Base-by-base conservation (phyloP, 1,139 yeast species). In the Diutina rugosa region DNA sequence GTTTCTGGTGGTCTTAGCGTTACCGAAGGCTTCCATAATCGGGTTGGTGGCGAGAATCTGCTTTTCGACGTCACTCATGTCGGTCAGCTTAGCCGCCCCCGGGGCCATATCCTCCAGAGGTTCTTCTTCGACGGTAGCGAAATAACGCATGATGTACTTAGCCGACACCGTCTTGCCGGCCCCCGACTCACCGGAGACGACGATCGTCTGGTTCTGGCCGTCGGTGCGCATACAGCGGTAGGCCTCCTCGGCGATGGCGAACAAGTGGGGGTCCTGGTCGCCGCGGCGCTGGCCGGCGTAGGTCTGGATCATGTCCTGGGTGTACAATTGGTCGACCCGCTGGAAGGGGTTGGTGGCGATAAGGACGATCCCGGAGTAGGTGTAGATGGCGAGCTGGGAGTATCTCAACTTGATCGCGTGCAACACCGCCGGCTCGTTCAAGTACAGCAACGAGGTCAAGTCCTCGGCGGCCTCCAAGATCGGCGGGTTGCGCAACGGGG, bases 161-260 rank as follows among this genome's bases (percentile, higher is more conserved):
- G 99, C 99, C 61, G 95, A 84, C 51, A 93, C 98, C 2, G 99
- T 95, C 67, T 93, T 95, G 71, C 99, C 99, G 29, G 99, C 99
- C 69, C 99, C 99, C 6, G 97, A 89, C 71, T 93, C 99, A 69
- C 99, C 99, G 65, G 95, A 85, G 32, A 93, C 99, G 47, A 93
- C 97, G 62, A 93, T 91, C 1, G 99, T 93, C 72, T 93, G 99
- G 72, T 93, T 91, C 63, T 82, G 78, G 51, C 80, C 77, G 64
- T 90, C 95, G 56, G 85, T 79, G 64, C 87, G 85, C 99, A 93
- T 91, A 69, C 96, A 87, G 66, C 96, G 78, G 68, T 90, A 91
- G n/a, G 99, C 97, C 65, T 93, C 97, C 69, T 93, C 98, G 26
- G 99, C 99, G 66, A 93, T 93, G 56, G 98, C 97, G 69, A 93